A percentile compares a stretch with the other conserved stretches of the same genome.
Conservation (phyloP, 192 early-diverging fungal species). For the Backusella luteola region DNA sequence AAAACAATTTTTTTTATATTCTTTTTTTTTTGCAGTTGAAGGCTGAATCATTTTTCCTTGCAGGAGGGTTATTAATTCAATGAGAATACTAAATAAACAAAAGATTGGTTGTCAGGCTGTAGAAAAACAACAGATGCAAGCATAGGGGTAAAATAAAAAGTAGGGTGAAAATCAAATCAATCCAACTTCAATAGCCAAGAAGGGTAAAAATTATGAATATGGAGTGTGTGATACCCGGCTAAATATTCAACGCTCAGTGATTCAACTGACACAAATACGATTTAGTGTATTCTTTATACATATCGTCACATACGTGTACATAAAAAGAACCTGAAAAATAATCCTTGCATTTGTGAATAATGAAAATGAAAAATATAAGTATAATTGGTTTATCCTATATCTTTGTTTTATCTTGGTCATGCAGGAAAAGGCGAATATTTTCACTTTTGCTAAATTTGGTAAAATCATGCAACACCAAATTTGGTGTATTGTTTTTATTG, state of each 20-base stretch:
- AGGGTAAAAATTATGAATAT: not conserved
- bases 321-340: not conserved
- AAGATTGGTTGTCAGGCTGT: not conserved
- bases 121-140: not conserved
- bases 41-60: not conserved
- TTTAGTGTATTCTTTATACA: not conserved
- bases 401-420: not conserved
- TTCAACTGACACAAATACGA: not conserved
- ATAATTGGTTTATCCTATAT: not conserved
- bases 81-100: not conserved
- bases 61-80: not conserved
- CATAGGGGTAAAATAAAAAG: not conserved
- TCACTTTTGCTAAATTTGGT: not conserved
- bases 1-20: not conserved
- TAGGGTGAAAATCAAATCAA: not conserved
- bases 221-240: not conserved
- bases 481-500: slow-evolving; percentile 2
- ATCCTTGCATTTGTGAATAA: not conserved
- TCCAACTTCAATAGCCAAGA: not conserved
- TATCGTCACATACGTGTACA: not conserved
- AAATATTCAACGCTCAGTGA: not conserved
- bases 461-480: not conserved
- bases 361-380: not conserved
- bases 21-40: not conserved
- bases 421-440: not conserved